Conservation (phyloP, 2,329 filamentous ascomycete species). For the Aciculosporium take region DNA sequence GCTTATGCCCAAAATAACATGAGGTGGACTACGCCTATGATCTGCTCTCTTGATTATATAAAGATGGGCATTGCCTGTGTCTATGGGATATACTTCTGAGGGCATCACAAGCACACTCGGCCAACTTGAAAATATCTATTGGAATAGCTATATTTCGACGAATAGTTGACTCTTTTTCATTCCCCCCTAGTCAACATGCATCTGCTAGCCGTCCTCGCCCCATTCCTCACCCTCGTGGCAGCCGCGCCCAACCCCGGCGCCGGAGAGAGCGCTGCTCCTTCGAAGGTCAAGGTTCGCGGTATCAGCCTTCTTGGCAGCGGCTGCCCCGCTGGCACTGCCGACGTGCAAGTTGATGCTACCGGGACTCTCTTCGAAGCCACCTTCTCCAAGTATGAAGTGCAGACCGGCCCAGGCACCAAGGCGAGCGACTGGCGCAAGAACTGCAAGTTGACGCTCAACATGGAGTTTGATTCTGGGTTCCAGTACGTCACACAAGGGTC, state of each 20-base stretch:
- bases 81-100: too few species aligned
- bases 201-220: not conserved
- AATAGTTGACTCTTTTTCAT: too few species aligned
- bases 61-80: not conserved
- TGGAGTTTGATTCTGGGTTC: slow-evolving; percentile 13
- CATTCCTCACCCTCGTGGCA: slow-evolving; percentile 4
- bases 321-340: slow-evolving; percentile 12
- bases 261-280: not conserved
- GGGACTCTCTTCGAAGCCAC: slow-evolving; percentile 14
- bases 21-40: too few species aligned
- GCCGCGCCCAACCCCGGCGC: slow-evolving; percentile 1
- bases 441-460: slow-evolving; percentile 15
- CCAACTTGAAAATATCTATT: too few species aligned
- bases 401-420: slow-evolving; percentile 11
- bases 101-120: too few species aligned
- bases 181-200: slow-evolving; percentile 6
- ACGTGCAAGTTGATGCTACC: slow-evolving; percentile 13
- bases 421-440: slow-evolving; percentile 14
- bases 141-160: too few species aligned
- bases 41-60: not conserved
- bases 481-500: slow-evolving; percentile 8
- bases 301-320: slow-evolving; percentile 13
- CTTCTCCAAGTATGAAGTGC: slow-evolving; percentile 13
- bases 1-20: too few species aligned
- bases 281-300: slow-evolving; percentile 10